These are phyloP conservation scores for Cynara cardunculus DNA, from an alignment of 129 eudicot species.

Conservation along the genomic window DNA sequence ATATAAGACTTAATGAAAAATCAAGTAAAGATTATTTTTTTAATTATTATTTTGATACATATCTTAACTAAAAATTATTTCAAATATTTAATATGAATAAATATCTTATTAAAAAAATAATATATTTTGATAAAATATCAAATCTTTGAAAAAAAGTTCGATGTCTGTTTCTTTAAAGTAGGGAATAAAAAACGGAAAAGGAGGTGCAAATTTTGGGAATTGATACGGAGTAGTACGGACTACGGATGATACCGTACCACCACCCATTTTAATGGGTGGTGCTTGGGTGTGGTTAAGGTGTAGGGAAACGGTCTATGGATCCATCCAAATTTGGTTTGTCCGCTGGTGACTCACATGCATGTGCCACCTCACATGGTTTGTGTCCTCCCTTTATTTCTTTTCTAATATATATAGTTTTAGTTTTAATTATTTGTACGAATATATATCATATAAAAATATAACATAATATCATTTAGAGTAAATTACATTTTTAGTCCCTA, in stretches of 20 bases:
- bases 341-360: slow-evolving; percentile 28
- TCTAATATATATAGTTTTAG: neutral
- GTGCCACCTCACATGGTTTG: slow-evolving; percentile 33
- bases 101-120: neutral
- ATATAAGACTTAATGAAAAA: too few relatives aligned
- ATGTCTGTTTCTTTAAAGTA: neutral
- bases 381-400: neutral
- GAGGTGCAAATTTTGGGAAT: neutral
- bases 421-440: neutral
- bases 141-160: neutral
- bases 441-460: neutral
- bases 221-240: slow-evolving; percentile 38
- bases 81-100: too few relatives aligned
- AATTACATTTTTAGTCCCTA: too few relatives aligned
- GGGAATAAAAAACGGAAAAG: neutral
- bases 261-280: slow-evolving; percentile 12
- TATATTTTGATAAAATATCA: neutral
- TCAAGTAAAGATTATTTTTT: too few relatives aligned
- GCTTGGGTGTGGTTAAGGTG: slow-evolving; percentile 17
- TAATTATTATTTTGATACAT: too few relatives aligned
- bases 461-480: too few relatives aligned
- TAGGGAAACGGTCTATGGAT: slow-evolving; percentile 19
- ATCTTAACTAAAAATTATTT: too few relatives aligned
- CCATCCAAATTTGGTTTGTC: slow-evolving; percentile 16
- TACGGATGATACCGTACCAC: slow-evolving; percentile 29